These are phyloP conservation scores for Phycomyces nitens DNA, from an alignment of 192 early-diverging fungal species.

Conservation along the genomic window DNA sequence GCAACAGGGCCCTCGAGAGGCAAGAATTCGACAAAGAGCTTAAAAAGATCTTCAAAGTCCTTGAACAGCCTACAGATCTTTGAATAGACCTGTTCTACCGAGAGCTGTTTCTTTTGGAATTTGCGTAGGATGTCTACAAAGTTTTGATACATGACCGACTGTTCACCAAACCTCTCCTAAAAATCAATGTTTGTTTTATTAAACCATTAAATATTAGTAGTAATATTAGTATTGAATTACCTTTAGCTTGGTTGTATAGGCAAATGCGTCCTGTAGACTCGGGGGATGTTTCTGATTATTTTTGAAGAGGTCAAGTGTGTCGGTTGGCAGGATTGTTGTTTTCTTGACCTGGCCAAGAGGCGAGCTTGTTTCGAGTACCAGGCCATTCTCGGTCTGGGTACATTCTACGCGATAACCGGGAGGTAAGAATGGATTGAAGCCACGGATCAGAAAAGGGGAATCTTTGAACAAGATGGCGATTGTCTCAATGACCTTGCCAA, in stretches of 20 bases:
- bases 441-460: conserved; percentile 84
- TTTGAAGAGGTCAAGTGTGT: conserved; percentile 30
- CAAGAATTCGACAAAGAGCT: not conserved
- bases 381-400: conserved; percentile 72
- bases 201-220: too few species aligned
- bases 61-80: not conserved
- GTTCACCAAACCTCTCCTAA: conserved; percentile 80
- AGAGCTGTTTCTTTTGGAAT: conserved; percentile 90
- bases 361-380: conserved; percentile 74
- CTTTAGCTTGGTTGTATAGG: too few species aligned
- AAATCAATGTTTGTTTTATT: too few species aligned
- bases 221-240: too few species aligned
- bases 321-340: conserved; percentile 17
- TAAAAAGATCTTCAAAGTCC: not conserved
- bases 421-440: conserved; percentile 99
- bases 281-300: too few species aligned
- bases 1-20: too few species aligned
- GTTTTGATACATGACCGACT: conserved; percentile 91
- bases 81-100: conserved; percentile 82
- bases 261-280: too few species aligned
- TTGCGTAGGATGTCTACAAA: conserved; percentile 95
- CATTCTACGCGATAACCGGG: conserved; percentile 95
- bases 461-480: conserved; percentile 91
- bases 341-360: conserved; percentile 46
- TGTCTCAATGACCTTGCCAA: conserved; percentile 93